Evolutionary conservation across 2,329 filamentous ascomycete species (phyloP).

Genomic region (Berkeleyomyces rouxiae): DNA sequence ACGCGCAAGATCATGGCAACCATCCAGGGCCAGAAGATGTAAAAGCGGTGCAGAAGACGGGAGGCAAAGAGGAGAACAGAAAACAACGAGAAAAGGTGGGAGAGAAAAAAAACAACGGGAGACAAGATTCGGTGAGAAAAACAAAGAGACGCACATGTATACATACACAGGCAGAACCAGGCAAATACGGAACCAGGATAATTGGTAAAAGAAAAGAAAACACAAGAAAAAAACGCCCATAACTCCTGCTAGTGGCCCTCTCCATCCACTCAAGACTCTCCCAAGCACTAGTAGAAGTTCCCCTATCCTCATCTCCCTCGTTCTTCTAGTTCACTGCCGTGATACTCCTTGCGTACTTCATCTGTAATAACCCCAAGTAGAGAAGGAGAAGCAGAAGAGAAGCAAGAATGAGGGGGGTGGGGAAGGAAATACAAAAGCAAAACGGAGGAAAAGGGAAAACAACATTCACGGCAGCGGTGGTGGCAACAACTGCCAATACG

Average conservation of each 20-base stretch:
- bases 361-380: no score
- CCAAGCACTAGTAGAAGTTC: neutral
- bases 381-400: no score
- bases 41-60: constrained; percentile 15
- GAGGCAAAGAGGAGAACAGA: constrained; percentile 52
- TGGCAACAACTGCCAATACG: no score
- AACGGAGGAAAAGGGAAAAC: neutral
- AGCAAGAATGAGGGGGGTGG: no score
- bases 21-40: constrained; percentile 68
- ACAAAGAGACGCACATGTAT: neutral
- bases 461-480: neutral
- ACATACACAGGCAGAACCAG: neutral
- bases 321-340: neutral
- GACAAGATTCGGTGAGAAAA: neutral
- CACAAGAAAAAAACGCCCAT: neutral
- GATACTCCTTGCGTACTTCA: no score
- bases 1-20: constrained; percentile 74
- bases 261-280: neutral
- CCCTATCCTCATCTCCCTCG: neutral
- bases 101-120: constrained; percentile 2
- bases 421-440: no score
- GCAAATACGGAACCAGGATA: neutral
- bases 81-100: neutral
- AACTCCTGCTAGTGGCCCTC: neutral
- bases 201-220: neutral